Base-by-base conservation (phyloP, 1,284 basidiomycete genomes). In the Ceraceosorus bombacis region DNA sequence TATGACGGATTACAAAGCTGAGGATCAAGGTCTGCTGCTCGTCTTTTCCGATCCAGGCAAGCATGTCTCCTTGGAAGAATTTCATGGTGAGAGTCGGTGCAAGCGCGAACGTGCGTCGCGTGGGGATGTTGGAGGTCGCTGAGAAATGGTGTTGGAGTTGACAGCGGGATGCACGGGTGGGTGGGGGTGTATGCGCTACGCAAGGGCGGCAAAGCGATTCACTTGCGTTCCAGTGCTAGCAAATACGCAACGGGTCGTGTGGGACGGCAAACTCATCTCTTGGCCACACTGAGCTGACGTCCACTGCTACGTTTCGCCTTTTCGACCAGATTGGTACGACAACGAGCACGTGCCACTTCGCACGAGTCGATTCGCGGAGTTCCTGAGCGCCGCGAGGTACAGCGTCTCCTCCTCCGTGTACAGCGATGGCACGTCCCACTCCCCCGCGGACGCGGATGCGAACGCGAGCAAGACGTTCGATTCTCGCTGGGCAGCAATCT, bases 321-420 rank as follows among this genome's bases (percentile, higher is more conserved):
- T 27, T 8, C 49, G 2, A 17, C 10, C 53, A 78, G 77, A 78
- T 49, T 80, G 79, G 79, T 80, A 80, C 69, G 78, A 78, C 63
- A 67, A 70, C 57, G 79, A 80, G 58, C 79, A 80, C 57, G 74
- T 80, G 2, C 79, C 79, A 1, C 59, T 79, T 2, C 72, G 79
- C 1, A 74, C 74, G 8, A 51, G 58, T 4, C 46, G 41, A 8
- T 67, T 70, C 27, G 0, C 39, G 9, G 55, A 59, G 5, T 68
- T 67, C 53, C 58, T 57, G 9, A 59, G 60, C 5, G 64, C 61
- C 2, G 60, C 40, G 4, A 59, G 64, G 1, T 68, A 69, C 38
- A 10, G 53, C 5, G 62, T 67, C 0, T 48, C 17, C 36, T 56
- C 53, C 1, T 46, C 57, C 7, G 27, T 58, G 17, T 1, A 53